These are phyloP conservation scores for Suillus subaureus DNA, from an alignment of 768 basidiomycete genomes.

Conservation along the genomic window DNA sequence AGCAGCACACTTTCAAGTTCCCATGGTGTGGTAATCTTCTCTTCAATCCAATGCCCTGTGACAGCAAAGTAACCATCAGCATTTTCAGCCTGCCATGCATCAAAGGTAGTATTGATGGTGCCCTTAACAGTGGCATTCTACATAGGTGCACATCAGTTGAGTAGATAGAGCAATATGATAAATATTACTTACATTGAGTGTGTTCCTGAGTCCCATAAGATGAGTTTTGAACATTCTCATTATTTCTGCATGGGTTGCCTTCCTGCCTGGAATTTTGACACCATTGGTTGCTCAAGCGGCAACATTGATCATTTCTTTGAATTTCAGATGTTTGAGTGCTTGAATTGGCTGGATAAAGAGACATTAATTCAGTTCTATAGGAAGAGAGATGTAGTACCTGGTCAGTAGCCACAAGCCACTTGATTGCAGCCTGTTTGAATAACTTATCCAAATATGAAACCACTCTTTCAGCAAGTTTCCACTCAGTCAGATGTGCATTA, in stretches of 20 bases:
- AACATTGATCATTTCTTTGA: too few relatives aligned
- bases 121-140: constrained; percentile 22
- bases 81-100: too few relatives aligned
- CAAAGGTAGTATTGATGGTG: constrained; percentile 34
- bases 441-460: constrained; percentile 33
- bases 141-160: background rate
- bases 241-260: background rate
- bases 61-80: constrained; percentile 41
- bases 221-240: background rate
- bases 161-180: background rate
- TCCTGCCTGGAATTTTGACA: background rate
- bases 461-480: constrained; percentile 15
- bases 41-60: constrained; percentile 25
- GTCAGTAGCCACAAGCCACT: constrained; percentile 43
- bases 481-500: constrained; percentile 14
- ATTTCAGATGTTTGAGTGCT: too few relatives aligned
- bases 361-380: too few relatives aligned
- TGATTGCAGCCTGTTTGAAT: constrained; percentile 20
- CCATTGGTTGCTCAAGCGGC: too few relatives aligned
- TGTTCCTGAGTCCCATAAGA: background rate
- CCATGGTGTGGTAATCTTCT: constrained; percentile 22
- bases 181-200: background rate
- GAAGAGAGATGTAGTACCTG: constrained; percentile 29
- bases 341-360: too few relatives aligned
- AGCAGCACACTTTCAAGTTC: constrained; percentile 32